Evolutionary conservation across 495 filamentous ascomycete genomes (phyloP), one percentile per base, ranked within the genome.

Genomic region (Penicillium riverlandense): DNA sequence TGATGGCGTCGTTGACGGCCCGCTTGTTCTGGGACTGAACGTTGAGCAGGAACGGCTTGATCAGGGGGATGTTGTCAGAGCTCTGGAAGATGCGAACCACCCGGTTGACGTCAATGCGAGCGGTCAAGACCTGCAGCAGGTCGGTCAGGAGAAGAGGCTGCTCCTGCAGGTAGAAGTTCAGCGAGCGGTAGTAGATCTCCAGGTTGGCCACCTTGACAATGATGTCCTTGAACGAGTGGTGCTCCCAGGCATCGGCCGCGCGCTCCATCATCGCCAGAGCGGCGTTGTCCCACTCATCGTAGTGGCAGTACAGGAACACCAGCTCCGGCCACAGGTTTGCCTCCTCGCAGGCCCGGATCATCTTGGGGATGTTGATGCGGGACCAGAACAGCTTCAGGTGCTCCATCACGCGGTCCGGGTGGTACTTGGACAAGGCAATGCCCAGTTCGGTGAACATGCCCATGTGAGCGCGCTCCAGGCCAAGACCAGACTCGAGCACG

Each of bases 211-310:
- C 91, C 79, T 97, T 97, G 71, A 95, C 83, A 45, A 96, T 77
- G 48, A 96, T 96, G 64, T 97, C 94, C 79, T 97, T 97, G 83
- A 99, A 97, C 28, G 91, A 94, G 67, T 97, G 92, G 70, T 99
- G 94, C 66, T 99, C 94, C 94, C 94, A 99, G 3, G 94, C 87
- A 69, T 97, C 91, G 41, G 95, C 84, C 31, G 94, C 87, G 54
- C 92, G 88, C 77, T 99, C 94, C 89, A 99, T 99, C 78, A 99
- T 96, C 30, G 94, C 90, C 44, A 99, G 77, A 15, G 92, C 92
- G 22, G 94, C 92, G 61, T 99, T 99, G 69, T 99, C 94, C 73
- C 86, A 97, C 63, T 99, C 94, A 53, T 99, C 94, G 60, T 97
- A 97, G 69, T 99, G 94, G 69, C 87, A 90, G 73, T 99, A 99